These are phyloP conservation scores for Epithele typhae DNA, from an alignment of 768 basidiomycete species.

Conservation along the genomic window DNA sequence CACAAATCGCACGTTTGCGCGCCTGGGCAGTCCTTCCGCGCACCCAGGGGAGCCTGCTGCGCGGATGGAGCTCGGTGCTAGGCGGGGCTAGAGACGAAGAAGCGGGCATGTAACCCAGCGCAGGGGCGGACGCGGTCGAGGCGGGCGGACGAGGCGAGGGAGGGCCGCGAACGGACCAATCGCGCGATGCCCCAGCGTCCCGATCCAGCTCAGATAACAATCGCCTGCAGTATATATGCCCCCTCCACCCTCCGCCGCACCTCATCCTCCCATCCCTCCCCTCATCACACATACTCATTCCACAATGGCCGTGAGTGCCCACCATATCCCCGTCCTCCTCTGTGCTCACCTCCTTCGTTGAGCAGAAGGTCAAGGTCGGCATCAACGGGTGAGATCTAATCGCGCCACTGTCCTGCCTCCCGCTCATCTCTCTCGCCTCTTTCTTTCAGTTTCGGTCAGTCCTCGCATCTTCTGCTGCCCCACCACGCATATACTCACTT, in stretches of 20 bases:
- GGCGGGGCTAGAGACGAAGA: too few species aligned
- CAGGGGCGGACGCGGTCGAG: not conserved
- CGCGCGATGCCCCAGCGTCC: not conserved
- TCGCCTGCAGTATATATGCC: slow-evolving; percentile 13
- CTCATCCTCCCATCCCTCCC: slow-evolving; percentile 6
- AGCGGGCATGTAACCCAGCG: too few species aligned
- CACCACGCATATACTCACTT: not conserved
- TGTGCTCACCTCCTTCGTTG: not conserved
- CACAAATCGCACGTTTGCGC: slow-evolving; percentile 1
- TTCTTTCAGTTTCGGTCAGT: slow-evolving; percentile 68
- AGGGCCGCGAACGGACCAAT: not conserved
- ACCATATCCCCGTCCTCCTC: not conserved
- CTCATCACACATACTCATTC: not conserved
- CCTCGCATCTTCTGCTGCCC: not conserved
- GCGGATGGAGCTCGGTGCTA: too few species aligned
- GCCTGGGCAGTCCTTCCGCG: too few species aligned
- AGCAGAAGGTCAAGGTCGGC: slow-evolving; percentile 73
- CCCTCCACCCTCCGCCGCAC: not conserved
- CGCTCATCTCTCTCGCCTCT: slow-evolving; percentile 11
- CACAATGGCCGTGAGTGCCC: slow-evolving; percentile 15
- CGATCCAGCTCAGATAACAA: slow-evolving; percentile 15
- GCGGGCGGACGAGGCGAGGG: not conserved
- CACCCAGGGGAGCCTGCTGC: too few species aligned
- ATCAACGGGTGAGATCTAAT: slow-evolving; percentile 77
- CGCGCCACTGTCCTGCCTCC: slow-evolving; percentile 1